These are phyloP conservation scores for Mycena pura DNA, from an alignment of 768 basidiomycete genomes.

Conservation along the genomic window DNA sequence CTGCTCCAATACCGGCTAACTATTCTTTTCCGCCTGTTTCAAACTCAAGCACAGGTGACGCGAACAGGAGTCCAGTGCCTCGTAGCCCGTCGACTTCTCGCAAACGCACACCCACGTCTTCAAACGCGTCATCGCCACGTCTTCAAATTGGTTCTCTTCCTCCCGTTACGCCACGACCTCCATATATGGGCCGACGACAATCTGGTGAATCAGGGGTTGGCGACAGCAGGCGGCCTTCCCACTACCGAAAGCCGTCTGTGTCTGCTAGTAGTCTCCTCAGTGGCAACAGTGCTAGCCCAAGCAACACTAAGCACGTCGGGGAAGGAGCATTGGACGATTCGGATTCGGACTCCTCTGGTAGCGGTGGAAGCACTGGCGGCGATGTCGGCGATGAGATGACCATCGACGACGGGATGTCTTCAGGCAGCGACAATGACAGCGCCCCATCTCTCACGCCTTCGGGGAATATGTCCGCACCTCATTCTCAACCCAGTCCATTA, in stretches of 20 bases:
- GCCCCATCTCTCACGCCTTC: constrained; percentile 40
- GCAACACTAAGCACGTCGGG: constrained; percentile 60
- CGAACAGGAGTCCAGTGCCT: constrained; percentile 35
- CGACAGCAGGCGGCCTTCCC: constrained; percentile 40
- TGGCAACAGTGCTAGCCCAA: constrained; percentile 48
- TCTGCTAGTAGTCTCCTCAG: constrained; percentile 41
- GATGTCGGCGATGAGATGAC: constrained; percentile 36
- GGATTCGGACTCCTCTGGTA: constrained; percentile 69
- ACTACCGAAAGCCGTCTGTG: constrained; percentile 51
- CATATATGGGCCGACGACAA: constrained; percentile 45
- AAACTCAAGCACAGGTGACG: constrained; percentile 13
- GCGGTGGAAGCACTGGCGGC: constrained; percentile 43
- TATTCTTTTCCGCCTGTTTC: constrained; percentile 33
- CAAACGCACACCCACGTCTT: constrained; percentile 62
- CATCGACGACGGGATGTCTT: constrained; percentile 29
- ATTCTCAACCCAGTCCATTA: constrained; percentile 69
- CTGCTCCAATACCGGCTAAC: constrained; percentile 43
- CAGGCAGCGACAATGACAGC: constrained; percentile 47
- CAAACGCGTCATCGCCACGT: constrained; percentile 63
- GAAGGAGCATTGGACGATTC: constrained; percentile 83
- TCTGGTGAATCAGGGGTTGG: constrained; percentile 40
- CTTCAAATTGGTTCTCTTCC: constrained; percentile 51
- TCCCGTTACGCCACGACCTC: constrained; percentile 47
- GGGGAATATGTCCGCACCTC: constrained; percentile 39
- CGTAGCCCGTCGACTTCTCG: constrained; percentile 49